Base-by-base conservation (phyloP, 23 red algal genomes). In the Agarophyton chilense region DNA sequence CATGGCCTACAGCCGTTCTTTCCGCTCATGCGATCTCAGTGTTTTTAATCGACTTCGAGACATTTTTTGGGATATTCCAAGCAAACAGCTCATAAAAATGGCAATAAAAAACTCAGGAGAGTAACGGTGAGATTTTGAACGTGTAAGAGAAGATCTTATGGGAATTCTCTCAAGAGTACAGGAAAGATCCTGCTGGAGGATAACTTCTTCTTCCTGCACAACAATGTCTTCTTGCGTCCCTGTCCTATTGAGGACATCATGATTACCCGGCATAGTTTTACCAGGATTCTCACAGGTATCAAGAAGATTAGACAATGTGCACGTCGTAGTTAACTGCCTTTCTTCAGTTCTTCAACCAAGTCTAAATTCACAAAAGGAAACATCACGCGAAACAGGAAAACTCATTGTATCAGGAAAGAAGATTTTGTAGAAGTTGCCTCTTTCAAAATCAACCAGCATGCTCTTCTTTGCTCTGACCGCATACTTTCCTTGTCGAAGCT, bases 401-500 rank as follows among this genome's bases (percentile, higher is more conserved):
- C 26, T 72, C 17, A 1, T 43, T 16, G 4, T 2, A 1, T 72
- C 65, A 7, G 65, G 65, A 43, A 9, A 72, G 36, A 72, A 72
- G 8, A 72, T 19, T 35, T 72, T 74, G 41, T 74, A 74, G 0
- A 39, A 47, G 47, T 74, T 74, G 5, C 41, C 39, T 26, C 68
- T 74, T 18, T 74, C 68, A 66, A 73, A 89, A 12, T 43, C 85
- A 17, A 79, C 85, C 6, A 89, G 53, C 3, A 87, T 19, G 4
- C 83, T 65, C n/a, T 58, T 52, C 14, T 39, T 72, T 60, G 83
- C 82, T 1, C 19, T 39, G 42, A 62, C 18, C 10, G 14, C 46
- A 43, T 60, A 78, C 47, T 88, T 88, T 40, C 84, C 84, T 50
- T 19, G 32, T 10, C 68, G 18, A 6, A 21, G 28, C 19, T 46